Conservation (phyloP, 805 yeast species). For the Candida nitratophila region DNA sequence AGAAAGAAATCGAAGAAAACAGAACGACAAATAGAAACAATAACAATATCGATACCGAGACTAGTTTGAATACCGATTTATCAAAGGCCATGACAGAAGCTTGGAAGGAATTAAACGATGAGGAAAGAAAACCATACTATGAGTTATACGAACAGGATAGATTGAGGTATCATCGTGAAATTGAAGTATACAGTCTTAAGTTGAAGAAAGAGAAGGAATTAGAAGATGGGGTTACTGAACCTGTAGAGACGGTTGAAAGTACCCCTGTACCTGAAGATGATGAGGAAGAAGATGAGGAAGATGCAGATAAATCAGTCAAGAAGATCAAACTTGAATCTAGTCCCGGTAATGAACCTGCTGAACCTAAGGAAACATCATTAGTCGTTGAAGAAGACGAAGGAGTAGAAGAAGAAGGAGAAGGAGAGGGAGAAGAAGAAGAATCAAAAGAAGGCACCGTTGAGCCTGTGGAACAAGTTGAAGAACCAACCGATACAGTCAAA, state of each 20-base stretch:
- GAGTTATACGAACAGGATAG: slow-evolving; percentile 74
- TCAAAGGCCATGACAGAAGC: slow-evolving; percentile 77
- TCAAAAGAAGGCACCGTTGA: background rate
- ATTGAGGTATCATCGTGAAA: slow-evolving; percentile 65
- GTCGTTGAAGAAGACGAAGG: slow-evolving; percentile 3
- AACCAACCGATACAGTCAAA: background rate
- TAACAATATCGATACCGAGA: slow-evolving; percentile 5
- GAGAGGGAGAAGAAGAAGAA: background rate
- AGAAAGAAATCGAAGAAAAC: slow-evolving; percentile 45
- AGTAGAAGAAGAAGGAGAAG: slow-evolving; percentile 4
- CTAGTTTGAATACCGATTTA: slow-evolving; percentile 40
- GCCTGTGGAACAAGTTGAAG: background rate
- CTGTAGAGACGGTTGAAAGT: background rate
- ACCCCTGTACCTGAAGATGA: background rate
- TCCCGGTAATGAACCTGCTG: background rate
- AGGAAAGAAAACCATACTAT: slow-evolving; percentile 64
- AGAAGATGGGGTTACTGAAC: slow-evolving; percentile 2
- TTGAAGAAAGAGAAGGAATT: slow-evolving; percentile 1
- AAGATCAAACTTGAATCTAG: slow-evolving; percentile 1
- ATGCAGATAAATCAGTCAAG: background rate
- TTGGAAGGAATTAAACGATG: slow-evolving; percentile 72
- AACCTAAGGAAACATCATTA: too few species aligned
- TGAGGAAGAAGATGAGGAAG: background rate
- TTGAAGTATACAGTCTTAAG: slow-evolving; percentile 37
- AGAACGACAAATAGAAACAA: slow-evolving; percentile 40